Evolutionary conservation across 2,329 filamentous ascomycete genomes (phyloP).

Genomic region (Aspergillus ruber): DNA sequence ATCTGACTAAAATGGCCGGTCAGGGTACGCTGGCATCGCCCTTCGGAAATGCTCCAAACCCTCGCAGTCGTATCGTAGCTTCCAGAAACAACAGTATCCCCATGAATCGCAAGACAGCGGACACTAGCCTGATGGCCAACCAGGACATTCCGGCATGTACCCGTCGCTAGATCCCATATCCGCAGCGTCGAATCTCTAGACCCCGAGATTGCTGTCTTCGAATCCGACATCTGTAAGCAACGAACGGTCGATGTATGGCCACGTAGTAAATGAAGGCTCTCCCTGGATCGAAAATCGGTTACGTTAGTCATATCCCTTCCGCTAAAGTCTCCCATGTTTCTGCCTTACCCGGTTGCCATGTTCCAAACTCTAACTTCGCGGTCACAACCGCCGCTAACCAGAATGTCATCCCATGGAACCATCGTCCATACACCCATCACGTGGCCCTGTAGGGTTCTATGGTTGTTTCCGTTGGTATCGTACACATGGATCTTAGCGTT

Average conservation of each 20-base stretch:
- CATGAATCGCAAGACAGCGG: conserved; percentile 89
- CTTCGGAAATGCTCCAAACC: conserved; percentile 97
- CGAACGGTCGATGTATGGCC: conserved; percentile 95
- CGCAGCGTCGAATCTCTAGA: conserved; percentile 90
- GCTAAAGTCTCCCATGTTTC: neutral
- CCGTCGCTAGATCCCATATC: conserved; percentile 88
- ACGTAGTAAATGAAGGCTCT: conserved; percentile 72
- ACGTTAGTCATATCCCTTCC: neutral
- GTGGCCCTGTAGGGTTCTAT: conserved; percentile 86
- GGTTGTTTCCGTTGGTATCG: conserved; percentile 78
- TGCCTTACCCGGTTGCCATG: conserved; percentile 72
- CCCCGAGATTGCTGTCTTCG: conserved; percentile 89
- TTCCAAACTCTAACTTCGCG: conserved; percentile 97
- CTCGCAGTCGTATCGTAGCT: conserved; percentile 96
- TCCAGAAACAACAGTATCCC: conserved; percentile 93
- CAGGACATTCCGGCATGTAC: conserved; percentile 82
- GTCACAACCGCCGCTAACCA: conserved; percentile 95
- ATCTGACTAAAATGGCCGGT: conserved; percentile 97
- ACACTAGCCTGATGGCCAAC: conserved; percentile 95
- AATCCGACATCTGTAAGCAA: conserved; percentile 95
- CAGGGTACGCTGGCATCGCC: conserved; percentile 81
- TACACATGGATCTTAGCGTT: conserved; percentile 99
- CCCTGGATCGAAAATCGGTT: conserved; percentile 40
- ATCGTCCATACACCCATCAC: conserved; percentile 99
- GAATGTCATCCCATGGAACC: conserved; percentile 92